Percentiles rank a stretch among this genome's conserved stretches.
These are phyloP conservation scores for Diaporthe helianthi DNA, from an alignment of 2,329 filamentous ascomycete genomes.

Conservation along the genomic window DNA sequence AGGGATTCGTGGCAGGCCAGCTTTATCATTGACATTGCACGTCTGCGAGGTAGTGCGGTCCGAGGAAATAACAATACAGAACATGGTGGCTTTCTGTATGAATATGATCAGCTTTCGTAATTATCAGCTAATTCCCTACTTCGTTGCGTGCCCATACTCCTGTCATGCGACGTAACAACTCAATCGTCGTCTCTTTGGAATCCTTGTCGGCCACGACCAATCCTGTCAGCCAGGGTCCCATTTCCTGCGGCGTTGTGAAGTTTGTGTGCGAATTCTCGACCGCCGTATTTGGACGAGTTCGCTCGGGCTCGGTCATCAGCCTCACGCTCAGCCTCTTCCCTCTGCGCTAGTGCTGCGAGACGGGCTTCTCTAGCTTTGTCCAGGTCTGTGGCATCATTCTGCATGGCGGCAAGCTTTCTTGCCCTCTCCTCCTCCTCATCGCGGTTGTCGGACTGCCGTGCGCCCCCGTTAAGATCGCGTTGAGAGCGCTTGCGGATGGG, in stretches of 20 bases:
- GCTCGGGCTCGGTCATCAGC: slow-evolving; percentile 70
- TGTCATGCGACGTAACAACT: slow-evolving; percentile 17
- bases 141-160: slow-evolving; percentile 7
- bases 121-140: slow-evolving; percentile 1
- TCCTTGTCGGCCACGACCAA: slow-evolving; percentile 56
- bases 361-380: slow-evolving; percentile 74
- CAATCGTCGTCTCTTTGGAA: slow-evolving; percentile 55
- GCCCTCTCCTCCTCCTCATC: slow-evolving; percentile 64
- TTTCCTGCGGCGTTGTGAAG: slow-evolving; percentile 66
- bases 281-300: slow-evolving; percentile 65
- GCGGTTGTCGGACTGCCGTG: slow-evolving; percentile 32
- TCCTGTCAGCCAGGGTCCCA: slow-evolving; percentile 58
- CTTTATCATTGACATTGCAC: not conserved
- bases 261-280: slow-evolving; percentile 68
- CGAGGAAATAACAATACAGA: not conserved
- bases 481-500: slow-evolving; percentile 32
- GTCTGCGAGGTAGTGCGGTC: not conserved
- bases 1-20: not conserved
- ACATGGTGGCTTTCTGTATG: not conserved
- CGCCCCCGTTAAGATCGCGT: slow-evolving; percentile 18
- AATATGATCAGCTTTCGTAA: not conserved
- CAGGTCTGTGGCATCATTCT: slow-evolving; percentile 71
- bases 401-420: slow-evolving; percentile 75
- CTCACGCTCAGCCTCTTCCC: slow-evolving; percentile 69
- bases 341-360: slow-evolving; percentile 69